A percentile compares a stretch with the other conserved stretches of the same genome.
Evolutionary conservation across 805 yeast genomes (phyloP).

Genomic region (Starmerella vitae): DNA sequence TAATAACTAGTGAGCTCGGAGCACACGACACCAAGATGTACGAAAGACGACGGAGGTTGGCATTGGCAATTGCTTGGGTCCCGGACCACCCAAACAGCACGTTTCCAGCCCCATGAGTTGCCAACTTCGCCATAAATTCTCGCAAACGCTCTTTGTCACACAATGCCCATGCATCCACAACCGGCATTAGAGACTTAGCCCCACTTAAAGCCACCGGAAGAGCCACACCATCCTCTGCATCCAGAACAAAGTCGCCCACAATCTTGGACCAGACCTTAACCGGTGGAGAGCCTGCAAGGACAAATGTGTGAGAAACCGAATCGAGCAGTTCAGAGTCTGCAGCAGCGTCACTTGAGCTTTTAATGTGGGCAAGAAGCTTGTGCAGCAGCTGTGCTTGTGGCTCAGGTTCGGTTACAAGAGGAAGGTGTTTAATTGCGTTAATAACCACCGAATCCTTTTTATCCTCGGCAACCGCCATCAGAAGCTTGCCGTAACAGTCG

Average conservation of each 20-base stretch:
- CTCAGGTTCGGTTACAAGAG: conserved; percentile 45
- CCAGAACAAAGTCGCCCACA: conserved; percentile 53
- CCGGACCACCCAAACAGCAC: conserved; percentile 58
- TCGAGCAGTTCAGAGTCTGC: conserved; percentile 7
- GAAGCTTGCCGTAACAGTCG: conserved; percentile 32
- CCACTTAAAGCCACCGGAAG: conserved; percentile 31
- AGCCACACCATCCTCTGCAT: conserved; percentile 32
- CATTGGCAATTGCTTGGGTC: conserved; percentile 47
- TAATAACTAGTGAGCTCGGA: conserved; percentile 18
- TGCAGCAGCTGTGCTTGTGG: conserved; percentile 39
- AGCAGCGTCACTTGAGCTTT: conserved; percentile 7
- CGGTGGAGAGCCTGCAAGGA: conserved; percentile 21
- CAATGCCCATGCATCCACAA: conserved; percentile 50
- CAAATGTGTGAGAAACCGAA: conserved; percentile 4
- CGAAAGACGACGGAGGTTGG: conserved; percentile 47
- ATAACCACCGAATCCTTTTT: conserved; percentile 14
- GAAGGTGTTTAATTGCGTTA: conserved; percentile 31
- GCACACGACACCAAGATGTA: conserved; percentile 53
- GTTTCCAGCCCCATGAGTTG: conserved; percentile 38
- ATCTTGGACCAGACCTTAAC: conserved; percentile 49
- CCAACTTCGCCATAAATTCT: conserved; percentile 36
- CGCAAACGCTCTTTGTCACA: conserved; percentile 46
- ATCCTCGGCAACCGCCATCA: conserved; percentile 13
- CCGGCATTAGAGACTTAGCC: conserved; percentile 37
- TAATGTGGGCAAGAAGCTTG: conserved; percentile 31